Evolutionary conservation across 129 eudicot genomes (phyloP).

Genomic region (Mikania micrantha): DNA sequence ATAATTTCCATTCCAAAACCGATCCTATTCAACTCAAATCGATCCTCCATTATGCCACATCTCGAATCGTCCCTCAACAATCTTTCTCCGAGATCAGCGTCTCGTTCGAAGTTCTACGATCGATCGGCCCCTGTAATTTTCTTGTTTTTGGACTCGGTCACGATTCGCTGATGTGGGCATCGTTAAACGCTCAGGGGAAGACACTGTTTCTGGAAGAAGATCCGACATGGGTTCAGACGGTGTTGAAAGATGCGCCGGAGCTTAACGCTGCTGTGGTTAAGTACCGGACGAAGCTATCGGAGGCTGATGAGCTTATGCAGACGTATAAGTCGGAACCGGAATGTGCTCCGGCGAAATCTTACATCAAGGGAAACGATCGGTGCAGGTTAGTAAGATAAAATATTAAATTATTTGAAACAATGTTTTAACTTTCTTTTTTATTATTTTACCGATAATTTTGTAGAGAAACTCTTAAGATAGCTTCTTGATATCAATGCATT

Average conservation of each 20-base stretch:
- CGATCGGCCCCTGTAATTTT: constrained; percentile 45
- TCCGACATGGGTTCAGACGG: constrained; percentile 59
- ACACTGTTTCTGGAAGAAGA: constrained; percentile 86
- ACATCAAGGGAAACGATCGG: constrained; percentile 43
- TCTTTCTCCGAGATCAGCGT: constrained; percentile 37
- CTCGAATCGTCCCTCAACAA: constrained; percentile 55
- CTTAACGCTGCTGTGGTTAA: constrained; percentile 44
- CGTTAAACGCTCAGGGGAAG: constrained; percentile 58
- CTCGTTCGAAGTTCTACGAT: constrained; percentile 43
- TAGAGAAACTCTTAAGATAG: too few species aligned
- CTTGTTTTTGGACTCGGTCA: constrained; percentile 91
- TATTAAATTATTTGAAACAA: too few species aligned
- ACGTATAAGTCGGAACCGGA: constrained; percentile 43
- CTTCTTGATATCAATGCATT: too few species aligned
- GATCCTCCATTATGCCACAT: constrained; percentile 68
- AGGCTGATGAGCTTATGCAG: constrained; percentile 50
- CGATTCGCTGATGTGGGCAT: constrained; percentile 83
- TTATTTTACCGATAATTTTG: too few species aligned
- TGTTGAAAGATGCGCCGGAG: constrained; percentile 48
- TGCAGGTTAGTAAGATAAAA: constrained; percentile 28
- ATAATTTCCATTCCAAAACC: constrained; percentile 4
- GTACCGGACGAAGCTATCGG: constrained; percentile 53
- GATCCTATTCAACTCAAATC: constrained; percentile 38
- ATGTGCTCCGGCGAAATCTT: constrained; percentile 44
- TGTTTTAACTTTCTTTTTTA: not conserved